Base-by-base conservation (phyloP, 83 land plant genomes). In the Larix sibirica region DNA sequence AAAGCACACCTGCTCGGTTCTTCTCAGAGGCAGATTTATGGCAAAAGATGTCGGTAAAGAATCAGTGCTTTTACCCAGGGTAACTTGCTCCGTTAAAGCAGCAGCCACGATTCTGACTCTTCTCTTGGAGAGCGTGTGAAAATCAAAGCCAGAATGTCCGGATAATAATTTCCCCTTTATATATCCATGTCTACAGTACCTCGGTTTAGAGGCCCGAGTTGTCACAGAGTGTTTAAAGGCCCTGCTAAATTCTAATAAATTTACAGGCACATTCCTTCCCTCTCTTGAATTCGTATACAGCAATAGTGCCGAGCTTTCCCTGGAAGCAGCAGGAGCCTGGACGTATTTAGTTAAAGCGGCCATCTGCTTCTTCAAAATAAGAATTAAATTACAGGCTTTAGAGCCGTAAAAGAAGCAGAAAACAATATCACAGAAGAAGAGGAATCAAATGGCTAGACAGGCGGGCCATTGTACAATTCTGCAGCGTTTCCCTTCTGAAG, bases 71-170 rank as follows among this genome's bases (percentile, higher is more conserved):
- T 71, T 71, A 40, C 18, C 76, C 6, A 10, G 54, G 13, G 13
- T n/a, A n/a, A 71, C 20, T 71, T 71, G 76, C 21, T 71, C 76
- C 40, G 76, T 71, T 23, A 71, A 17, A 71, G 76, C 76, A 38
- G 76, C n/a, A 47, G 76, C 76, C 50, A 71, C 50, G 21, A 40
- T 38, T 71, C 76, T 21, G 10, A 38, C 2, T 40, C 8, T 18
- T 42, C 76, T 42, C 54, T 50, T 50, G 54, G 54, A 50, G 54
- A 9, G 13, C 54, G 54, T 9, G 54, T 9, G 10, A 50, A 50
- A 50, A 50, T 50, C 54, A 50, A 50, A 50, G 38, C 50, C 0
- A 6, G 76, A 42, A 42, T 42, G 9, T 42, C 9, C n/a, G 13
- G 23, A 31, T 14, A n/a, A 20, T 42, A 42, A 40, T 36, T 71